Percentiles rank a stretch among this genome's conserved stretches.
These are phyloP conservation scores for Candida rishiriensis DNA, from an alignment of 805 yeast genomes.

Conservation along the genomic window DNA sequence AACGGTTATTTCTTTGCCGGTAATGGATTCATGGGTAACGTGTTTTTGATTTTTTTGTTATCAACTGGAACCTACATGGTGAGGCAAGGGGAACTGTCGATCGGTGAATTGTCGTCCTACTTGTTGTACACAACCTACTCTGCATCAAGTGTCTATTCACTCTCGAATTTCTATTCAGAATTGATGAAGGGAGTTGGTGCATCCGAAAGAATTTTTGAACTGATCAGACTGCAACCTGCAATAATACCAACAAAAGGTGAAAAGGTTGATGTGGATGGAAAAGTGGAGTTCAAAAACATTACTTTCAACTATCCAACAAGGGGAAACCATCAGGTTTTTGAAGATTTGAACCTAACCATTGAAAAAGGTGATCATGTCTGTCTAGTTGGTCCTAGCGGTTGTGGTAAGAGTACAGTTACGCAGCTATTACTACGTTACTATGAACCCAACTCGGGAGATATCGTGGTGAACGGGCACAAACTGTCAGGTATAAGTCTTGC, in stretches of 20 bases:
- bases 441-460: constrained; percentile 65
- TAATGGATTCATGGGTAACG: constrained; percentile 82
- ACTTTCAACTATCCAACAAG: constrained; percentile 82
- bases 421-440: constrained; percentile 78
- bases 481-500: constrained; percentile 65
- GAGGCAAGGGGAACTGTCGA: constrained; percentile 64
- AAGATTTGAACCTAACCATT: constrained; percentile 54
- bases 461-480: constrained; percentile 60
- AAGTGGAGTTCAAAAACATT: constrained; percentile 59
- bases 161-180: constrained; percentile 88
- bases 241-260: constrained; percentile 66
- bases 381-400: constrained; percentile 95
- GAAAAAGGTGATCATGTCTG: constrained; percentile 84
- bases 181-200: constrained; percentile 98
- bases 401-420: constrained; percentile 88
- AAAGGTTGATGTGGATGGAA: constrained; percentile 43
- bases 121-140: constrained; percentile 95
- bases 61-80: constrained; percentile 83
- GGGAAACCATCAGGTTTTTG: constrained; percentile 62
- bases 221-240: constrained; percentile 70
- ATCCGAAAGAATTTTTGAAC: constrained; percentile 83
- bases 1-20: constrained; percentile 74
- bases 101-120: constrained; percentile 88
- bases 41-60: constrained; percentile 70
- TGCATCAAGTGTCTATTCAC: constrained; percentile 87